Base-by-base conservation (phyloP, 2,329 filamentous ascomycete genomes). In the Fusarium subglutinans region DNA sequence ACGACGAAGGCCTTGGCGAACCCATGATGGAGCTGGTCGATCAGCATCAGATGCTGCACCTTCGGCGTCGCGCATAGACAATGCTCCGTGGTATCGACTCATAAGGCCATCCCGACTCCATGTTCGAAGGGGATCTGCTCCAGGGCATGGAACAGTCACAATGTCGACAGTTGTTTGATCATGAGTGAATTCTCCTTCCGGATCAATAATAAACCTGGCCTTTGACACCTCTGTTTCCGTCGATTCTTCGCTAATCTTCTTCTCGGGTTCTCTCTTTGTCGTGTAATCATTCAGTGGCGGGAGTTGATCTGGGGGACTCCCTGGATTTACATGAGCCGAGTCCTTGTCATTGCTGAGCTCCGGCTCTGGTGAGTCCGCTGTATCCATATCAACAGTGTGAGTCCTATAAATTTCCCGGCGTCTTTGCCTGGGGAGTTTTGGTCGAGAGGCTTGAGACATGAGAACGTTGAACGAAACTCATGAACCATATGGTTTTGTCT, bases 91-190 rank as follows among this genome's bases (percentile, higher is more conserved):
- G 71, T 87, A 87, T 33, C 83, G 83, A 6, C 86, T 83, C 44
- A 83, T 82, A 2, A 88, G 82, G 3, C 84, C 86, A 56, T 88
- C 86, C 20, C 86, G 83, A 38, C 82, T 86, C 88, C 88, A 90
- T 28, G 87, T 88, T 30, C 86, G 83, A n/a, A 88, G 78, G 3
- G 87, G 82, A 44, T 88, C 84, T 0, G 85, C 87, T 1, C 87
- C 88, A 1, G 87, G 85, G 69, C 88, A 90, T 0, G 88, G 87
- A 11, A 90, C 84, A 11, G 87, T 84, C 44, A 90, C 82, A 48
- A 90, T 81, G 62, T 90, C 88, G 53, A 88, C 87, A 8, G 81
- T 84, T 2, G 88, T 90, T 74, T 88, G 84, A 66, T 90, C 88
- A 72, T 88, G 79, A 6, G 82, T 84, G 40, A 79, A 72, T 33